Conservation (phyloP, 495 filamentous ascomycete species). For the Hypoxylon intermedium region DNA sequence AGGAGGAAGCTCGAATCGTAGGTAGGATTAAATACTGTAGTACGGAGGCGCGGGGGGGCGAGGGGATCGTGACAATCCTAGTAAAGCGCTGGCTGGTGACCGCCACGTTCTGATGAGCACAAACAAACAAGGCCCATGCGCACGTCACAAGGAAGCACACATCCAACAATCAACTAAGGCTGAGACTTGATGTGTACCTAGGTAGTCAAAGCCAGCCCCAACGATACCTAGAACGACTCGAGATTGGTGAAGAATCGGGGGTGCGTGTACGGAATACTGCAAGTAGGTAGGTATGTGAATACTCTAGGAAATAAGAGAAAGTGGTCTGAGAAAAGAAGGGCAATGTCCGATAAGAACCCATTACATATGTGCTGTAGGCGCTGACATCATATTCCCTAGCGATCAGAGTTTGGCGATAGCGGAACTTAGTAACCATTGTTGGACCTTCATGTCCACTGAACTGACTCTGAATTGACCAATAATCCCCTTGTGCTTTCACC, state of each 20-base stretch:
- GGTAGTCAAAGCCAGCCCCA: slow-evolving; percentile 5
- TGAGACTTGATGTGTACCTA: slow-evolving; percentile 3
- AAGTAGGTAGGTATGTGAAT: too few species aligned
- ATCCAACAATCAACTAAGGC: slow-evolving; percentile 2
- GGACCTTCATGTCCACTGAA: too few species aligned
- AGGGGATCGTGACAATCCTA: slow-evolving; percentile 28
- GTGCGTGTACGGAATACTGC: too few species aligned
- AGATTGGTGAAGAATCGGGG: background rate
- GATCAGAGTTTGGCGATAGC: too few species aligned
- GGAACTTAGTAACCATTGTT: too few species aligned
- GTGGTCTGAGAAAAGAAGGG: slow-evolving; percentile 1
- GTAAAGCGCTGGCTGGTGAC: slow-evolving; percentile 19
- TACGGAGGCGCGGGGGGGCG: slow-evolving; percentile 14
- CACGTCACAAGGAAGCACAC: slow-evolving; percentile 23
- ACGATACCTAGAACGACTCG: background rate
- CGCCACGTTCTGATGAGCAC: slow-evolving; percentile 17
- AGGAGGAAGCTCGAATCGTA: slow-evolving; percentile 10
- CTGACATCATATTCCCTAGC: too few species aligned
- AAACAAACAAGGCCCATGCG: slow-evolving; percentile 30
- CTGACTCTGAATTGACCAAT: too few species aligned
- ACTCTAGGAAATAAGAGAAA: background rate
- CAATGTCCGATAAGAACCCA: too few species aligned
- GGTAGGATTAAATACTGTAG: slow-evolving; percentile 33
- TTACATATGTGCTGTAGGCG: too few species aligned
- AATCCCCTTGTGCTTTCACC: too few species aligned